These are phyloP conservation scores for Rhododendron griersonianum DNA, from an alignment of 148 eudicot species.

Conservation along the genomic window DNA sequence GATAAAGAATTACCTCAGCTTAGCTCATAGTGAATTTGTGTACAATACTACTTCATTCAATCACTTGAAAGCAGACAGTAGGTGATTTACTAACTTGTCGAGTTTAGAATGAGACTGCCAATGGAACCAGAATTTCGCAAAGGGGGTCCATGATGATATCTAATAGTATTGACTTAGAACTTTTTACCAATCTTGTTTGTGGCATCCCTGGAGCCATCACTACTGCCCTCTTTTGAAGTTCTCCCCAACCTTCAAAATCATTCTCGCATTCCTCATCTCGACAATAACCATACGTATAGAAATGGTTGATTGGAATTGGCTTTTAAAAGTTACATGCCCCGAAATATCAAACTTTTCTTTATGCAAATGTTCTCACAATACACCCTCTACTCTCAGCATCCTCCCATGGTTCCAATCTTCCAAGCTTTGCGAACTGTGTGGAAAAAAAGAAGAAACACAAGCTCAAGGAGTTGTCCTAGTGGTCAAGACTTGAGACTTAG, in stretches of 20 bases:
- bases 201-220: background rate
- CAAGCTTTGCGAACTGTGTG: no score
- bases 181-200: background rate
- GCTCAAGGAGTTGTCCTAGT: background rate
- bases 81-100: background rate
- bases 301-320: no score
- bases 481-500: background rate
- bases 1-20: background rate
- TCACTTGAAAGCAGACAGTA: background rate
- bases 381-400: no score
- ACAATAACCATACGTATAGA: no score
- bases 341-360: no score
- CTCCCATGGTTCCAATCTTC: no score
- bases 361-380: no score
- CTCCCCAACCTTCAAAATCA: no score
- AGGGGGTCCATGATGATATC: background rate
- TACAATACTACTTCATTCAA: background rate
- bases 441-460: no score
- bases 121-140: background rate
- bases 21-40: background rate
- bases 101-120: background rate
- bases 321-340: no score
- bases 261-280: no score
- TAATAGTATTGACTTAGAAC: no score
- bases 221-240: background rate